Evolutionary conservation across 2,329 filamentous ascomycete genomes (phyloP), one percentile per base, ranked within the genome.

Genomic region (Lachnellula cervina): DNA sequence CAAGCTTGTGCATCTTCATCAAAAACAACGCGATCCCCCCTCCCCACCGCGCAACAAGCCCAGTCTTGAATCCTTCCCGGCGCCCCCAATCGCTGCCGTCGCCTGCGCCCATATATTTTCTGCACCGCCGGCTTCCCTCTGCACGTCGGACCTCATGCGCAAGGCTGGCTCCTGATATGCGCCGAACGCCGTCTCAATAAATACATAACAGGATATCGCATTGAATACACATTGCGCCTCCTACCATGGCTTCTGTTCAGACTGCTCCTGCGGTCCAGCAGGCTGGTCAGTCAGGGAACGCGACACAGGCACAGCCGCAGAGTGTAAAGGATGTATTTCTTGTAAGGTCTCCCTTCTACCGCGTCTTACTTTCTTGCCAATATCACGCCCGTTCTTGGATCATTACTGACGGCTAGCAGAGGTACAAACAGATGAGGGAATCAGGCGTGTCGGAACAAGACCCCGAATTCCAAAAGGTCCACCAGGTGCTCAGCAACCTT

Each of bases 371-470:
- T 44, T 58, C 46, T 44, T 52, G 46, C 45, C 35, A 23, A 28
- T n/a, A 28, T 13, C 21, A 17, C 40, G 49, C 42, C 35, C 35
- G 16, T 54, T 48, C 21, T 47, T 21, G 44, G 44, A 49, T 59
- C 48, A 13, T 34, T 19, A 45, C 58, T 69, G 79, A 72, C 57
- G 47, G 49, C 53, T 38, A 47, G 49, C 67, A 97, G 92, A 91
- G 90, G 80, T 94, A 89, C 63, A 87, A 89, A 69, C 84, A 89
- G 71, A 91, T 97, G 88, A 94, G 93, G 73, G 82, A 89, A 54
- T 81, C 87, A 66, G 92, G 92, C 64, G 87, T 95, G 23, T 83
- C 89, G 42, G 80, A 85, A 55, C 87, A 81, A 55, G 91, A 97
- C 67, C 93, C 93, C 46, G 92, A 97, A 70, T 92, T 87, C 67